These are phyloP conservation scores for Parafenestella ontariensis DNA, from an alignment of 2,329 filamentous ascomycete species.

Conservation along the genomic window DNA sequence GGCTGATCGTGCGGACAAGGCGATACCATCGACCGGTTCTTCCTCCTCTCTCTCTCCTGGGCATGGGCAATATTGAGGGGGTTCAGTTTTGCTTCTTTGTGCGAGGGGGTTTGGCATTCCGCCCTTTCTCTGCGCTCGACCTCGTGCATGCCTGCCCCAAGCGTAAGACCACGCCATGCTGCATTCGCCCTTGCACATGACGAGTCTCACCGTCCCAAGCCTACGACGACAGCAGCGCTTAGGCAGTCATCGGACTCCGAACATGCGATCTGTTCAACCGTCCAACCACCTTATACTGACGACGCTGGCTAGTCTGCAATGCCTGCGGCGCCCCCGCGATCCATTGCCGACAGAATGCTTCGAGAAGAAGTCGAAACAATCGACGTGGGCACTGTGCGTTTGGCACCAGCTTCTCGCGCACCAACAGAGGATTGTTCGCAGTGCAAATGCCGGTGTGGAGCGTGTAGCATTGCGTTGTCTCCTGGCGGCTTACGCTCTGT, in stretches of 20 bases:
- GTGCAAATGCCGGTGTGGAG: constrained; percentile 4
- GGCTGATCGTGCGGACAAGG: constrained; percentile 11
- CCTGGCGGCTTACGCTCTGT: constrained; percentile 15
- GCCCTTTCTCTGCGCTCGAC: constrained; percentile 11
- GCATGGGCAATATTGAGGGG: not conserved
- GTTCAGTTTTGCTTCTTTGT: constrained; percentile 6
- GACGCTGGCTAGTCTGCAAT: constrained; percentile 11
- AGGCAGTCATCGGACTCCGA: constrained; percentile 41
- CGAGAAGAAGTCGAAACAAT: constrained; percentile 31
- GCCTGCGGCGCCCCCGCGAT: constrained; percentile 16
- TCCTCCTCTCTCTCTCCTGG: not conserved
- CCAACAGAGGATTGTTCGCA: not conserved
- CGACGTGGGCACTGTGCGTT: constrained; percentile 13
- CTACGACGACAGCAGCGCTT: constrained; percentile 19
- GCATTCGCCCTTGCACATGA: constrained; percentile 11
- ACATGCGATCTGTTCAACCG: constrained; percentile 15
- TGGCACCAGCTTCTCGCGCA: constrained; percentile 4
- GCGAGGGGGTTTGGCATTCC: constrained; percentile 12
- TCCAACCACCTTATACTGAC: constrained; percentile 14
- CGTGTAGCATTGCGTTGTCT: constrained; percentile 3
- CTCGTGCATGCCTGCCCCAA: constrained; percentile 8
- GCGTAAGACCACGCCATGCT: constrained; percentile 13
- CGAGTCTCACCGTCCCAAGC: constrained; percentile 30
- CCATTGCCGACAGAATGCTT: constrained; percentile 27
- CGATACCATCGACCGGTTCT: constrained; percentile 17